Percentiles rank a stretch among this genome's conserved stretches.
phyloP scores from a whole-genome alignment of 768 basidiomycete genomes.

The Grammothele lineata region DNA sequence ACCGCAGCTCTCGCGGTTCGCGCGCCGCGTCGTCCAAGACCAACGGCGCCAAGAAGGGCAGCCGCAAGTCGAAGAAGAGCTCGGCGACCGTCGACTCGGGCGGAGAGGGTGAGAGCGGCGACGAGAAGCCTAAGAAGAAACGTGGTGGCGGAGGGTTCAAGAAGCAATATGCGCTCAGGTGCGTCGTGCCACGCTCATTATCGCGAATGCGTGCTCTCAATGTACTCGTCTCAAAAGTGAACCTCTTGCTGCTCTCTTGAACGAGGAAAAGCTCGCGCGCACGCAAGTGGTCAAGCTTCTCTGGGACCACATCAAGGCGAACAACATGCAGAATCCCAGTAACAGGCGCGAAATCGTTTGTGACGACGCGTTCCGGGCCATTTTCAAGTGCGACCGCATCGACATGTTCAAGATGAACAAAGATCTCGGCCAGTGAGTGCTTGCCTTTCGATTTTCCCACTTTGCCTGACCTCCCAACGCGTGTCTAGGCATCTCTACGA shows the following conservation, averaged over 20 bases:
- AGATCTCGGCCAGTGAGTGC: slow-evolving; percentile 66
- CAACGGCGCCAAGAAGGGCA: slow-evolving; percentile 33
- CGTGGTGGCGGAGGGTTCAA: slow-evolving; percentile 60
- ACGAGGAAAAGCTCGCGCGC: slow-evolving; percentile 66
- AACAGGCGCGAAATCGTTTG: slow-evolving; percentile 86
- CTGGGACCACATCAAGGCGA: slow-evolving; percentile 84
- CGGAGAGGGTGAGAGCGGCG: slow-evolving; percentile 32
- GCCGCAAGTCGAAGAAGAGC: slow-evolving; percentile 25
- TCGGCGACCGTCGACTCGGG: slow-evolving; percentile 29
- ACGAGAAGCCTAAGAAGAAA: slow-evolving; percentile 37
- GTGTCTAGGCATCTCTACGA: slow-evolving; percentile 18
- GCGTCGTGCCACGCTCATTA: slow-evolving; percentile 15
- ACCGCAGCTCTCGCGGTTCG: slow-evolving; percentile 32
- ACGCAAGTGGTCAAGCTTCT: slow-evolving; percentile 89
- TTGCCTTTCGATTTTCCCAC: neutral
- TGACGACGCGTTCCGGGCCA: slow-evolving; percentile 63
- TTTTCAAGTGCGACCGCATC: slow-evolving; percentile 79
- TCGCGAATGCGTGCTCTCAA: neutral
- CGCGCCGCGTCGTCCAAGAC: slow-evolving; percentile 20
- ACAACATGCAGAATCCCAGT: slow-evolving; percentile 78
- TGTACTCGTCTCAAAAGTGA: slow-evolving; percentile 49
- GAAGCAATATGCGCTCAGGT: slow-evolving; percentile 77
- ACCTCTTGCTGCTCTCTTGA: slow-evolving; percentile 68
- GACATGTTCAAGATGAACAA: slow-evolving; percentile 98
- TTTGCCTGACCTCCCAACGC: neutral